Base-by-base conservation (phyloP, 2,329 filamentous ascomycete species). In the Taxawa tesnikishii region DNA sequence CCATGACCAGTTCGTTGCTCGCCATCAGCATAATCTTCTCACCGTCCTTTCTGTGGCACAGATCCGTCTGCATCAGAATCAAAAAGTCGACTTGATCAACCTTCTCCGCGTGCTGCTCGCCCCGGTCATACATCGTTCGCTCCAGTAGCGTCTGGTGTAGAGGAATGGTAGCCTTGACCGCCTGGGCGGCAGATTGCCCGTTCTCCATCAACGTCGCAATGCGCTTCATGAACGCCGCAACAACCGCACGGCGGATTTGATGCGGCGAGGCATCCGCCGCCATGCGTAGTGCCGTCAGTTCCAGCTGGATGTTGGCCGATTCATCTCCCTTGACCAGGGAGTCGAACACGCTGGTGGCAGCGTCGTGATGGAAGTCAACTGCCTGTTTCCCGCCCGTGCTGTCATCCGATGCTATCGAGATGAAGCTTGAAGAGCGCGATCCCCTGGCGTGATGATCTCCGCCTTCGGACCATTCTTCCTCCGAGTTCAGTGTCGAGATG, bases 251-350 rank as follows among this genome's bases (percentile, higher is more conserved):
- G 27, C 88, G 82, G 48, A 96, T 83, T 55, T 90, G 81, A 42
- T 79, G 71, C 49, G 94, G 88, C 1, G 84, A 87, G 3, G 90
- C 90, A 48, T 96, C 84, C 47, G 82, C 83, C 33, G 79, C 80
- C 55, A 98, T 83, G 8, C 88, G 79, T n/a, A 96, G 67, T 28
- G 84, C 83, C 64, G 87, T 93, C 40, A 98, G 81, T 54, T 98
- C 90, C 19, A 96, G 72, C 53, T 88, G 84, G 48, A 94, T 87
- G 41, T 93, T 90, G 51, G 92, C 83, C 8, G 75, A 73, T 10
- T 73, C 71, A 30, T 74, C 64, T 14, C 77, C 79, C 38, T 75
- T 71, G 31, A 80, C 78, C 26, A 96, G 67, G 15, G 84, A 82
- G 48, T 94, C 87, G 39, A 87, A 70, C n/a, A 96, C 71, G 38